Evolutionary conservation across 768 basidiomycete genomes (phyloP), one percentile per base, ranked within the genome.

Genomic region (Aureoboletus auriporus): DNA sequence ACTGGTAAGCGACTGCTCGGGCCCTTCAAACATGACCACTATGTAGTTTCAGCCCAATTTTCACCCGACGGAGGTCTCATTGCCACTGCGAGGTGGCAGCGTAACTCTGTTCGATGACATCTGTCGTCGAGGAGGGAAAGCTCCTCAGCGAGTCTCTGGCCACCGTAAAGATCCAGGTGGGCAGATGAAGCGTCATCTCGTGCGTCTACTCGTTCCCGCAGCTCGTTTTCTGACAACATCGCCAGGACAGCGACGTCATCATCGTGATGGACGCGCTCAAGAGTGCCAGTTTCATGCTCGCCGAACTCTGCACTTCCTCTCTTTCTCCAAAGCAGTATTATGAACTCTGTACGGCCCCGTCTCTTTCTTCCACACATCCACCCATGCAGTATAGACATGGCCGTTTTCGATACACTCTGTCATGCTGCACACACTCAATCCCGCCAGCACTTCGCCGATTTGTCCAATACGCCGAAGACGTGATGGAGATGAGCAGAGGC

Each of bases 241-340:
- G 3, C 9, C 30, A 31, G 30, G 30, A 34, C 67, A 71, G 83
- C 57, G 95, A 98, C 71, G 89, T 93, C 63, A 85, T 98, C 53
- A 99, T n/a, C n/a, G n/a, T n/a, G n/a, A n/a, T 99, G 96, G 95
- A 99, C 67, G 95, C 93, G 11, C 76, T 98, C 61, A 98, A 99
- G 73, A 88, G 88, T 50, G 94, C 96, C 2, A 96, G 93, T 62
- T 78, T 93, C 49, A 98, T 98, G 95, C 82, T 99, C 43, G 91
- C 93, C 10, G 96, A 98, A 63, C 77, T 98, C 20, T 79, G 96
- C 47, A 98, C 95, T 0, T 93, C 89, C 2, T 90, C 90, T 9
- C 76, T 98, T 55, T 88, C 89, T 2, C 91, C 93, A 10, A 99
- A 99, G 64, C 93, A 97, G 64, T 99, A 99, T 70, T 98, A 98